Conservation (phyloP, 768 basidiomycete species). For the Boletus sp. region DNA sequence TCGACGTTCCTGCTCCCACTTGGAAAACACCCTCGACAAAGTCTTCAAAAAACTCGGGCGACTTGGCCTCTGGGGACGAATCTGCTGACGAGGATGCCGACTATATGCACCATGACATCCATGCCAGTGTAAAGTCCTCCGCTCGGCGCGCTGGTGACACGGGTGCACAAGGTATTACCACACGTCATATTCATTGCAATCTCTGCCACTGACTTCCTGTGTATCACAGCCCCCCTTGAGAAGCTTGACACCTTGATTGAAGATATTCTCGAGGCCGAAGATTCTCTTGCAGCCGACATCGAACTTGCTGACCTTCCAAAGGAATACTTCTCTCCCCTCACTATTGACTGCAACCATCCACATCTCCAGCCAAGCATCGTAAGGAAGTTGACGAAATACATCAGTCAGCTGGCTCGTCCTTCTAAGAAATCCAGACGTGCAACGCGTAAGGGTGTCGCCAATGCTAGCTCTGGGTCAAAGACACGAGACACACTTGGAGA, state of each 20-base stretch:
- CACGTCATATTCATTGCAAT: not conserved
- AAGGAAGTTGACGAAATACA: conserved; percentile 67
- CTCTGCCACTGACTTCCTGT: not conserved
- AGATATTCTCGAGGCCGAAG: conserved; percentile 84
- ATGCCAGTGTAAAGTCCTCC: conserved; percentile 46
- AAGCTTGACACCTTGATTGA: conserved; percentile 76
- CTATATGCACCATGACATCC: conserved; percentile 23
- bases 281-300: conserved; percentile 59
- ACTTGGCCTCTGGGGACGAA: conserved; percentile 53
- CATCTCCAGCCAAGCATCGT: conserved; percentile 57
- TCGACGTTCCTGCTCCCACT: conserved; percentile 29
- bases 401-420: conserved; percentile 65
- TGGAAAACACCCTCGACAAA: conserved; percentile 31
- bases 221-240: conserved; percentile 57
- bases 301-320: conserved; percentile 50
- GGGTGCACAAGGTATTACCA: conserved; percentile 63
- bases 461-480: conserved; percentile 38
- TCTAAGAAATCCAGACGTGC: conserved; percentile 63
- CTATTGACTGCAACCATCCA: conserved; percentile 56
- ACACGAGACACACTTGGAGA: conserved; percentile 61
- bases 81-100: conserved; percentile 45
- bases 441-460: conserved; percentile 36
- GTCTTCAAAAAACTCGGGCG: conserved; percentile 29
- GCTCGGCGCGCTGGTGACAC: conserved; percentile 67
- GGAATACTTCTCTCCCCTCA: conserved; percentile 65